phyloP scores from a whole-genome alignment of 2,329 filamentous ascomycete genomes.

The Nothophaeocryptopus gaeumannii region DNA sequence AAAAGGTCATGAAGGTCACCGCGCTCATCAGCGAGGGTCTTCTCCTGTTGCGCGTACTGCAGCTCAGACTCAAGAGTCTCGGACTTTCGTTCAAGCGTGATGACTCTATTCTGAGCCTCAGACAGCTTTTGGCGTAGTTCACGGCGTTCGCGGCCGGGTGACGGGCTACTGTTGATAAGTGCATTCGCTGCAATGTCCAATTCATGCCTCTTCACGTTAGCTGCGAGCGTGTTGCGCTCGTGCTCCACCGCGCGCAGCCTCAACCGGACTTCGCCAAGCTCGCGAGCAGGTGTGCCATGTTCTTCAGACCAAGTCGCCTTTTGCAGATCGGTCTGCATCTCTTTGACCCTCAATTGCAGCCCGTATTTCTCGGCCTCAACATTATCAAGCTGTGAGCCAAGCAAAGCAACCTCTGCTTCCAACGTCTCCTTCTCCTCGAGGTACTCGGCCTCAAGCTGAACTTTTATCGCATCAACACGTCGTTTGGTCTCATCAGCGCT shows the following conservation, averaged over 20 bases:
- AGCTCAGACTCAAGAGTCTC: constrained; percentile 58
- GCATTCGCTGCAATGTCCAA: constrained; percentile 34
- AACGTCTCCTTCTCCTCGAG: constrained; percentile 45
- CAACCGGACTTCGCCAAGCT: constrained; percentile 35
- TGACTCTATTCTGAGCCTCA: constrained; percentile 36
- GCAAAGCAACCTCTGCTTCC: constrained; percentile 55
- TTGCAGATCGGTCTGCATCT: constrained; percentile 36
- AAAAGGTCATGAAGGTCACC: constrained; percentile 60
- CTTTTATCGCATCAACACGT: constrained; percentile 52
- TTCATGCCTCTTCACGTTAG: constrained; percentile 36
- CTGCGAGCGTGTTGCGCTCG: constrained; percentile 33
- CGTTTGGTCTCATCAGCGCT: constrained; percentile 27
- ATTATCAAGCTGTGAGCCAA: constrained; percentile 45
- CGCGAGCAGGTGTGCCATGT: constrained; percentile 35
- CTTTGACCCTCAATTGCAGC: constrained; percentile 57
- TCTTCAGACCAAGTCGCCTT: constrained; percentile 39
- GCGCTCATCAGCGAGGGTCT: constrained; percentile 54
- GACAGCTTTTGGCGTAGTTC: constrained; percentile 34
- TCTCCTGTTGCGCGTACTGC: constrained; percentile 53
- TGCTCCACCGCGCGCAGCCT: constrained; percentile 32
- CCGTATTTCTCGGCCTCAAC: constrained; percentile 52
- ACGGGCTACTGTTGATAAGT: constrained; percentile 27
- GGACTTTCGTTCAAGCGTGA: constrained; percentile 52
- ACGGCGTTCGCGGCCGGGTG: constrained; percentile 35
- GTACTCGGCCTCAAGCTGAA: constrained; percentile 44